Percentiles rank a stretch among this genome's conserved stretches.
These are phyloP conservation scores for Xylaria castorea DNA, from an alignment of 495 filamentous ascomycete species.

Conservation along the genomic window DNA sequence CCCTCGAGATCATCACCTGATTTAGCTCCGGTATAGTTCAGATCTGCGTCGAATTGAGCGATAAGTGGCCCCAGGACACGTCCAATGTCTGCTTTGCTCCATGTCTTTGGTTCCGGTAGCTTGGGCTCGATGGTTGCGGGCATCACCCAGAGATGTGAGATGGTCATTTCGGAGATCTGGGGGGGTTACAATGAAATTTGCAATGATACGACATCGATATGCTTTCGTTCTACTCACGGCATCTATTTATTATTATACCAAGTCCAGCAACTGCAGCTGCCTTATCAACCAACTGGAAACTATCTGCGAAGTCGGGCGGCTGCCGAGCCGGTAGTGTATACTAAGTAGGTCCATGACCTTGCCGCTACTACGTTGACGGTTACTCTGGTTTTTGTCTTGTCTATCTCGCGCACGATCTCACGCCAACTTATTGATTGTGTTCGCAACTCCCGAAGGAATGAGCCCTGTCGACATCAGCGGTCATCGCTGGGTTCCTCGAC, in stretches of 20 bases:
- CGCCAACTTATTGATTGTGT: neutral
- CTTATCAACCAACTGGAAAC: neutral
- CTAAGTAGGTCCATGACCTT: neutral
- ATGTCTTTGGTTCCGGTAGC: conserved; percentile 17
- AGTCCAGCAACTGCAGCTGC: neutral
- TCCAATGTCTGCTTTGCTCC: conserved; percentile 16
- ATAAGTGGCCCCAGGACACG: conserved; percentile 18
- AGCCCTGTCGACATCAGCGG: neutral
- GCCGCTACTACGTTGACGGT: neutral
- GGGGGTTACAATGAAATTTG: conserved; percentile 1
- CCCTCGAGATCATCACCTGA: conserved; percentile 24
- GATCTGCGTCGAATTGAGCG: conserved; percentile 23
- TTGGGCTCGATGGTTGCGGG: conserved; percentile 11
- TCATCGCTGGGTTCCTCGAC: neutral
- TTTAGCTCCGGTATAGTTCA: conserved; percentile 22
- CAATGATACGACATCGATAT: neutral
- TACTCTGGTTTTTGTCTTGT: neutral
- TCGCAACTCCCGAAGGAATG: conserved; percentile 11
- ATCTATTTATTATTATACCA: conserved; percentile 18
- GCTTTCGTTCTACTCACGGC: neutral
- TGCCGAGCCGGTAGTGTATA: conserved; percentile 10
- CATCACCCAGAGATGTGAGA: conserved; percentile 3
- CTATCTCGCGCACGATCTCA: neutral
- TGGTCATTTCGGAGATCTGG: conserved; percentile 14
- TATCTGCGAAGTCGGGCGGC: neutral